Conservation (phyloP, 169 alveolate species). For the Cryptosporidium ryanae region DNA sequence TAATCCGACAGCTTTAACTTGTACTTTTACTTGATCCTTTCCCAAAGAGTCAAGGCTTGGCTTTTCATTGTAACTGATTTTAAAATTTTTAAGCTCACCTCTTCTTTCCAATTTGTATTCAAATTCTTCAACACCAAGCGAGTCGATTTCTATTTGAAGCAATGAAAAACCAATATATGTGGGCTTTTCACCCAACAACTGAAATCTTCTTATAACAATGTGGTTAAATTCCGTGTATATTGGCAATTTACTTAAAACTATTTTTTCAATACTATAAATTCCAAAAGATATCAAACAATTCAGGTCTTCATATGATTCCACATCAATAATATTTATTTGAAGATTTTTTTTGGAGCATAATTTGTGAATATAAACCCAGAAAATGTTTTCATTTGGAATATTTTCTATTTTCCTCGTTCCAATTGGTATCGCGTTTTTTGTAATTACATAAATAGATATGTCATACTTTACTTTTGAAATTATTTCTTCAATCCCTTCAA, state of each 20-base stretch:
- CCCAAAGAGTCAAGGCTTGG: not conserved
- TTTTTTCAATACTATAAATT: conserved; percentile 6
- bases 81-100: conserved; percentile 64
- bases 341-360: not conserved
- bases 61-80: conserved; percentile 10
- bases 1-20: conserved; percentile 83
- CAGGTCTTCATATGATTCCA: conserved; percentile 13
- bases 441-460: conserved; percentile 1
- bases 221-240: conserved; percentile 26
- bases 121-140: conserved; percentile 28
- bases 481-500: conserved; percentile 17
- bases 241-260: too few species aligned
- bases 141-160: conserved; percentile 5
- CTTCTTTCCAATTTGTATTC: conserved; percentile 23
- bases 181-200: not conserved
- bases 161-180: conserved; percentile 44
- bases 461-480: not conserved
- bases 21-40: conserved; percentile 76
- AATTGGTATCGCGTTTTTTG: conserved; percentile 37
- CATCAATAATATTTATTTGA: conserved; percentile 31
- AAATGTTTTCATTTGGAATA: conserved; percentile 11
- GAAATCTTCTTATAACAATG: conserved; percentile 16
- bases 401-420: not conserved
- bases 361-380: conserved; percentile 13
- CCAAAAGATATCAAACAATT: conserved; percentile 34